A percentile compares a stretch with the other conserved stretches of the same genome.
These are phyloP conservation scores for Santalum album DNA, from an alignment of 164 flowering plant species.

Conservation along the genomic window DNA sequence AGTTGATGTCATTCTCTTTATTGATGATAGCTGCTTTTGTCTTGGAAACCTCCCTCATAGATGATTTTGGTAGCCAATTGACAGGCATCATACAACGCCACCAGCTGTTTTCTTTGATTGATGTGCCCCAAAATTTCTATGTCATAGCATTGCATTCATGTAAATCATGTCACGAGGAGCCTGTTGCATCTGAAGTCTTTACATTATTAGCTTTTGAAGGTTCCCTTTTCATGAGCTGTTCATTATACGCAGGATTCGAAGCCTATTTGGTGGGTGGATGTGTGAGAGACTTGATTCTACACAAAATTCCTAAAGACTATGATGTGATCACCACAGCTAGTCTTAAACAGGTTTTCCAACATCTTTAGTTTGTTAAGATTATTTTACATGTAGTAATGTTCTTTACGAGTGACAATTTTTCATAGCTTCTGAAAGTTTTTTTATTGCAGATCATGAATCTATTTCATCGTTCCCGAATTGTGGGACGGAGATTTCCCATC, in stretches of 20 bases:
- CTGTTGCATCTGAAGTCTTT: background rate
- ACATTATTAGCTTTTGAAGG: background rate
- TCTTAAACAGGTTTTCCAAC: slow-evolving; percentile 48
- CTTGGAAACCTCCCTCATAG: too few species aligned
- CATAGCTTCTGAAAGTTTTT: background rate
- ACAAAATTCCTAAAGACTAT: slow-evolving; percentile 77
- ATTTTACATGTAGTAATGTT: background rate
- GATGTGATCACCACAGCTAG: slow-evolving; percentile 83
- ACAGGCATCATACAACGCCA: background rate
- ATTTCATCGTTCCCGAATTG: slow-evolving; percentile 35
- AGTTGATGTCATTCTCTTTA: too few species aligned
- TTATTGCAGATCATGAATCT: slow-evolving; percentile 37
- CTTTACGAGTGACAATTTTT: background rate
- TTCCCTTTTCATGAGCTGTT: slow-evolving; percentile 1
- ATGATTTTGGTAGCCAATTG: background rate
- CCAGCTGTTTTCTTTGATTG: background rate
- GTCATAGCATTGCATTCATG: background rate
- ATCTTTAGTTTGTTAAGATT: background rate
- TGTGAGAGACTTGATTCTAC: slow-evolving; percentile 76
- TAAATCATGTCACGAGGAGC: background rate
- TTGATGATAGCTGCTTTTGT: too few species aligned
- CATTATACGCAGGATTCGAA: slow-evolving; percentile 49
- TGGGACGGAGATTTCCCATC: slow-evolving; percentile 79
- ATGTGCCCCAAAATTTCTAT: background rate
- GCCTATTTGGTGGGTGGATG: slow-evolving; percentile 96